A percentile compares a stretch with the other conserved stretches of the same genome.
Conservation (phyloP, 1,284 basidiomycete species). For the Papiliotrema nemorosa region DNA sequence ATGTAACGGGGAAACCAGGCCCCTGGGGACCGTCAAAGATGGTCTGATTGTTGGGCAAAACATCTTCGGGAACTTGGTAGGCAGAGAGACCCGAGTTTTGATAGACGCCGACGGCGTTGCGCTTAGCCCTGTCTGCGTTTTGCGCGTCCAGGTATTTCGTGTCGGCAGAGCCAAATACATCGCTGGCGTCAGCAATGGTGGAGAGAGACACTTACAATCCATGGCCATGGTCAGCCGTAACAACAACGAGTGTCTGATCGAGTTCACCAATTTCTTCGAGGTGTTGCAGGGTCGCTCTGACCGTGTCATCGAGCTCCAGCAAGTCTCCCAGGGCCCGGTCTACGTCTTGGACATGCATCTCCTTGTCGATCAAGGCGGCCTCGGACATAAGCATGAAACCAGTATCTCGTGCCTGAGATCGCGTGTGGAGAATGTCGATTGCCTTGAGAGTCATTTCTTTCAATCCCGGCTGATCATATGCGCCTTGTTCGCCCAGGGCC, state of each 20-base stretch:
- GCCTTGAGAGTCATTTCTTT: conserved; percentile 53
- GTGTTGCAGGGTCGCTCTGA: conserved; percentile 47
- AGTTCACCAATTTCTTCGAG: conserved; percentile 48
- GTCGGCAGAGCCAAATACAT: conserved; percentile 39
- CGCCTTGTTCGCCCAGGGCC: conserved; percentile 33
- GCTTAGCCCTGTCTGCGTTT: background rate
- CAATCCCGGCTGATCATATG: conserved; percentile 48
- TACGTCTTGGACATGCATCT: conserved; percentile 49
- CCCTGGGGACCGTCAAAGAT: conserved; percentile 38
- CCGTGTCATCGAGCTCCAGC: conserved; percentile 51
- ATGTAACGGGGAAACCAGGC: conserved; percentile 47
- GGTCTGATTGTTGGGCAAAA: conserved; percentile 36
- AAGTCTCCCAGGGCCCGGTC: conserved; percentile 51
- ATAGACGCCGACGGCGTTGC: conserved; percentile 41
- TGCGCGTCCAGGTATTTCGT: conserved; percentile 15
- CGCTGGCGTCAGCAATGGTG: conserved; percentile 1
- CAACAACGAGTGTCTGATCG: conserved; percentile 50
- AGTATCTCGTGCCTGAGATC: conserved; percentile 43
- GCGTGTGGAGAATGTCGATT: conserved; percentile 47
- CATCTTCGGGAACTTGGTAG: conserved; percentile 36
- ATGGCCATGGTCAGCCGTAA: conserved; percentile 51
- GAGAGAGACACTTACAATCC: conserved; percentile 28
- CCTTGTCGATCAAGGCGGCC: conserved; percentile 51
- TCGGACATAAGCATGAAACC: conserved; percentile 51
- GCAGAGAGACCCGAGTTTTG: conserved; percentile 42